A percentile compares a stretch with the other conserved stretches of the same genome.
phyloP scores from a whole-genome alignment of 1,284 basidiomycete species.

The Entoloma clypeatum region DNA sequence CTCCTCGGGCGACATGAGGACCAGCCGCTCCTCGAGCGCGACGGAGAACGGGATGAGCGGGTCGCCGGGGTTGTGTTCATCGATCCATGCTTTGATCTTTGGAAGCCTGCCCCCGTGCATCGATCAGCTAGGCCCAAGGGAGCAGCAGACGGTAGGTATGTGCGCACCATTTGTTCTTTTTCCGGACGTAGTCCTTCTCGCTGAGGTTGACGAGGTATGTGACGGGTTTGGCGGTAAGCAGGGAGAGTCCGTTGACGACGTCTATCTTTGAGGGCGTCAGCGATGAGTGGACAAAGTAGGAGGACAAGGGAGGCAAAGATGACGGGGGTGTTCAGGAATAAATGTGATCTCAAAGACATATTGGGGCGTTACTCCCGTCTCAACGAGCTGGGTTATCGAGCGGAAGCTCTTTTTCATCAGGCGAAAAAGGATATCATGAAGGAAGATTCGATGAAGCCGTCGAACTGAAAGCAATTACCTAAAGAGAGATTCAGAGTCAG shows the following conservation, averaged over 20 bases:
- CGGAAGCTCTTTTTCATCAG: constrained; percentile 66
- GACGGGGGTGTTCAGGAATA: constrained; percentile 39
- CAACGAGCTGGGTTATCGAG: constrained; percentile 69
- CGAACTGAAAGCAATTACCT: constrained; percentile 9
- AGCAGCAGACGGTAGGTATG: background rate
- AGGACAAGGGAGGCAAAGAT: background rate
- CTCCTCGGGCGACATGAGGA: constrained; percentile 66
- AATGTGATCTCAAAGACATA: constrained; percentile 55
- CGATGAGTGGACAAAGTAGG: constrained; percentile 7
- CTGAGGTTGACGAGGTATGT: constrained; percentile 98
- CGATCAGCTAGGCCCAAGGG: background rate
- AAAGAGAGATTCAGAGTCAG: constrained; percentile 5
- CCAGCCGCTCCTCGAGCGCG: constrained; percentile 89
- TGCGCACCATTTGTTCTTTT: constrained; percentile 98
- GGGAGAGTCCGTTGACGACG: constrained; percentile 87
- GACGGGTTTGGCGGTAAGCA: constrained; percentile 96
- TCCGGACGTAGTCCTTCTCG: constrained; percentile 92
- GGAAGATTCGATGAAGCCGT: background rate
- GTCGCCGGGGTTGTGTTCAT: constrained; percentile 95
- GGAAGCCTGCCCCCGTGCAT: constrained; percentile 64
- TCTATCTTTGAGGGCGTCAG: constrained; percentile 66
- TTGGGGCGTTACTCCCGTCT: constrained; percentile 64
- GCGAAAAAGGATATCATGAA: constrained; percentile 9
- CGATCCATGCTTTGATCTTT: constrained; percentile 99
- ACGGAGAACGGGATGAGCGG: constrained; percentile 97